Conservation (phyloP, 306 rosid species). For the Cucurbita maxima region DNA sequence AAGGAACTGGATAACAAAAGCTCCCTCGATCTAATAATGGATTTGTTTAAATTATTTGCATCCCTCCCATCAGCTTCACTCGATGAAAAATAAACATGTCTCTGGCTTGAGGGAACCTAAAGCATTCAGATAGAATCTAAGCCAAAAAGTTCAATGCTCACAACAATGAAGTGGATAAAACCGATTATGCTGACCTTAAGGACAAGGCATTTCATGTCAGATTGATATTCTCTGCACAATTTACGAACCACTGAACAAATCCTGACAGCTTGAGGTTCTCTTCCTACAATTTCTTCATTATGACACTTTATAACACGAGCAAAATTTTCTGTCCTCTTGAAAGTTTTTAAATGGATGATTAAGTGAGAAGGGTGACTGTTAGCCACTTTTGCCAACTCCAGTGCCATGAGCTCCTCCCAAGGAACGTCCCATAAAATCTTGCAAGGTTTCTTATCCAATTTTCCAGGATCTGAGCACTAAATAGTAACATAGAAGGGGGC, state of each 20-base stretch:
- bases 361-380: slow-evolving; percentile 61
- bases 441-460: slow-evolving; percentile 82
- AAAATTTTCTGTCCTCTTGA: slow-evolving; percentile 70
- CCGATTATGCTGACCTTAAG: slow-evolving; percentile 44
- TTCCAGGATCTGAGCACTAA: slow-evolving; percentile 74
- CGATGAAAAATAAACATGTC: slow-evolving; percentile 70
- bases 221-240: slow-evolving; percentile 67
- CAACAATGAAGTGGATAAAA: slow-evolving; percentile 8
- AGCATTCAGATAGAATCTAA: slow-evolving; percentile 21
- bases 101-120: slow-evolving; percentile 97
- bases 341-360: slow-evolving; percentile 80
- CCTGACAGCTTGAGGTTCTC: slow-evolving; percentile 69
- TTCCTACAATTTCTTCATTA: slow-evolving; percentile 38
- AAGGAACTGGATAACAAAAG: slow-evolving; percentile 35
- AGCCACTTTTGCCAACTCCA: slow-evolving; percentile 82
- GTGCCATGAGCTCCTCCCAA: slow-evolving; percentile 86
- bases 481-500: slow-evolving; percentile 8
- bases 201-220: slow-evolving; percentile 43
- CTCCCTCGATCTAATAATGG: slow-evolving; percentile 54
- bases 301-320: slow-evolving; percentile 60
- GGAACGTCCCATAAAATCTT: slow-evolving; percentile 91
- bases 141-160: slow-evolving; percentile 10
- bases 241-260: slow-evolving; percentile 54
- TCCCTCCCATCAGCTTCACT: slow-evolving; percentile 66
- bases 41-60: slow-evolving; percentile 33